phyloP scores from a whole-genome alignment of 2,329 filamentous ascomycete genomes.

The Botryosphaeria dothidea region DNA sequence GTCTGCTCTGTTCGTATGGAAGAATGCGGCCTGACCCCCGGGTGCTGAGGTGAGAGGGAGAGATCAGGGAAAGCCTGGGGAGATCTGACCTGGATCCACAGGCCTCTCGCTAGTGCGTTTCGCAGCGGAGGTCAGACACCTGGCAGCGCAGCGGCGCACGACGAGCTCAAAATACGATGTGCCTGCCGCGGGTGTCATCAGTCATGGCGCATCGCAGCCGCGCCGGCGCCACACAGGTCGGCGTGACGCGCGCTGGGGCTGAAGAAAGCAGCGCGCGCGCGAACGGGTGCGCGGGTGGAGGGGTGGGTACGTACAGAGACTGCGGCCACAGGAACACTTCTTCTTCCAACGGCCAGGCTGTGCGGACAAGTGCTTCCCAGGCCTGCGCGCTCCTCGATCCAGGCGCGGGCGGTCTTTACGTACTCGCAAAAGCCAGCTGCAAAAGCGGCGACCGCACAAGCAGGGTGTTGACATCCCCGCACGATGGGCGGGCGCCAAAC shows the following conservation, averaged over 20 bases:
- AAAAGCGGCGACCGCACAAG: not conserved
- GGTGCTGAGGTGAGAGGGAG: not conserved
- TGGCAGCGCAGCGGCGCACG: not conserved
- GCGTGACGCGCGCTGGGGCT: not conserved
- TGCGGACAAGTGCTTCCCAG: too few species aligned
- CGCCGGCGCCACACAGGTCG: not conserved
- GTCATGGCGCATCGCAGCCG: not conserved
- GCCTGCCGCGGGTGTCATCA: not conserved
- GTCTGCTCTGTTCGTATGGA: conserved; percentile 8
- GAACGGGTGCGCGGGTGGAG: not conserved
- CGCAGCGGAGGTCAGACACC: not conserved
- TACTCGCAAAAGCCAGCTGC: too few species aligned
- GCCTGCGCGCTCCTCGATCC: too few species aligned
- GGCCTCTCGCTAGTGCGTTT: not conserved
- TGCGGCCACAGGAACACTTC: too few species aligned
- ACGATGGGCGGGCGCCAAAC: not conserved
- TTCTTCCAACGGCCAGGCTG: too few species aligned
- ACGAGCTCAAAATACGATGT: not conserved
- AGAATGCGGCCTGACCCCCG: not conserved
- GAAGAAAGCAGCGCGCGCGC: not conserved
- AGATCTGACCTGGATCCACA: not conserved
- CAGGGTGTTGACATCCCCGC: not conserved
- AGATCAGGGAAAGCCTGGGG: not conserved
- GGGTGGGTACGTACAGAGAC: not conserved
- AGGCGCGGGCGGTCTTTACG: too few species aligned